Percentiles rank a stretch among this genome's conserved stretches.
These are phyloP conservation scores for Cymbopogon citratus DNA, from an alignment of 176 grass and related monocot genomes.

Conservation along the genomic window DNA sequence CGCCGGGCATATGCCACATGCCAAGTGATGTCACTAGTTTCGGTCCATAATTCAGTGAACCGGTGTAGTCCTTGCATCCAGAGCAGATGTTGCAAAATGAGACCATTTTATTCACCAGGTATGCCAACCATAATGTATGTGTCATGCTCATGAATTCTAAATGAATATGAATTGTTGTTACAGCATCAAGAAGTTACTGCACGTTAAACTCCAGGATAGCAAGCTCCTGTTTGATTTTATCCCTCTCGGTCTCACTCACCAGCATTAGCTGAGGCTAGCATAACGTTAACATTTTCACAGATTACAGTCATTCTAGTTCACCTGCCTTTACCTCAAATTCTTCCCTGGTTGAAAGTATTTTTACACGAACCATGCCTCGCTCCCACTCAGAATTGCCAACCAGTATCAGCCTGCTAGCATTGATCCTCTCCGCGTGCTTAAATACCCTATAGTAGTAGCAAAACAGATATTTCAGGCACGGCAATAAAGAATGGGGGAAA, in stretches of 20 bases:
- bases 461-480: conserved; percentile 4
- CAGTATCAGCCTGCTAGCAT: conserved; percentile 78
- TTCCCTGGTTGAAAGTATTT: conserved; percentile 84
- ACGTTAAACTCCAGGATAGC: neutral
- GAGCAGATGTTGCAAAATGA: neutral
- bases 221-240: neutral
- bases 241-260: neutral
- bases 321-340: conserved; percentile 76
- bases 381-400: conserved; percentile 89
- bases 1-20: too few species aligned
- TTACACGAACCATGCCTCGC: conserved; percentile 77
- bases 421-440: conserved; percentile 87
- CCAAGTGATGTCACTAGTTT: neutral
- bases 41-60: neutral
- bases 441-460: conserved; percentile 64
- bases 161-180: neutral
- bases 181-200: neutral
- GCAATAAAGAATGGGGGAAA: neutral
- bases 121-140: too few species aligned
- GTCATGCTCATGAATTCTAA: neutral
- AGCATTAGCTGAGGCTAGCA: neutral
- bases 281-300: neutral
- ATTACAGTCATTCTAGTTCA: conserved; percentile 59
- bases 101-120: too few species aligned
- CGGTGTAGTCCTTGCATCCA: neutral